phyloP scores from a whole-genome alignment of 1,284 basidiomycete genomes.

The Xerocomus amazonicus region DNA sequence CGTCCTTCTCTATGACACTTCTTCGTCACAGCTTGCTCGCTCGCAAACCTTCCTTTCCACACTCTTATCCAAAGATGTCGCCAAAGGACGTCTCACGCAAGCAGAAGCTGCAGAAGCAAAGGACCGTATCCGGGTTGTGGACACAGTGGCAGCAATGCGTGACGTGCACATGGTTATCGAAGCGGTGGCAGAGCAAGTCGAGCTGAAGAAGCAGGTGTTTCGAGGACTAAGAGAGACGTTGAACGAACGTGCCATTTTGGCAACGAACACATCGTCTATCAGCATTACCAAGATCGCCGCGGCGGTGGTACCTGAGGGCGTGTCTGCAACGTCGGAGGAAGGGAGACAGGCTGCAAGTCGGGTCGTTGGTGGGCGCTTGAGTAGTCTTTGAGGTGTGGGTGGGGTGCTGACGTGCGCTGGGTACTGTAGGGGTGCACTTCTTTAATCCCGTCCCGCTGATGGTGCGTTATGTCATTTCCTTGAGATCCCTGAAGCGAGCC shows the following conservation, averaged over 20 bases:
- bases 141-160: constrained; percentile 53
- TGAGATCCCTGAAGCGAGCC: neutral
- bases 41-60: constrained; percentile 74
- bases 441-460: constrained; percentile 96
- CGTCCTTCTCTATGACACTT: constrained; percentile 71
- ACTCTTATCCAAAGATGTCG: constrained; percentile 82
- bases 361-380: constrained; percentile 60
- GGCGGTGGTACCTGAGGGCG: constrained; percentile 58
- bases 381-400: neutral
- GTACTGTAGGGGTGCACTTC: constrained; percentile 74
- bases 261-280: constrained; percentile 93
- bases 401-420: neutral
- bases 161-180: constrained; percentile 91
- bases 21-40: constrained; percentile 61
- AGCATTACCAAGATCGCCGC: constrained; percentile 93
- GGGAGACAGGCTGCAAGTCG: constrained; percentile 62
- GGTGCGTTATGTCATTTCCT: constrained; percentile 43
- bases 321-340: constrained; percentile 55
- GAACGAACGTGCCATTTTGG: constrained; percentile 76
- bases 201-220: constrained; percentile 82
- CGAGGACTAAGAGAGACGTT: constrained; percentile 64
- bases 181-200: constrained; percentile 86
- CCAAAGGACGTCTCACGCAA: constrained; percentile 75
- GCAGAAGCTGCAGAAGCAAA: constrained; percentile 75
- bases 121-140: constrained; percentile 58